A percentile compares a stretch with the other conserved stretches of the same genome.
These are phyloP conservation scores for Capsicum chinense DNA, from an alignment of 257 asterid species.

Conservation along the genomic window DNA sequence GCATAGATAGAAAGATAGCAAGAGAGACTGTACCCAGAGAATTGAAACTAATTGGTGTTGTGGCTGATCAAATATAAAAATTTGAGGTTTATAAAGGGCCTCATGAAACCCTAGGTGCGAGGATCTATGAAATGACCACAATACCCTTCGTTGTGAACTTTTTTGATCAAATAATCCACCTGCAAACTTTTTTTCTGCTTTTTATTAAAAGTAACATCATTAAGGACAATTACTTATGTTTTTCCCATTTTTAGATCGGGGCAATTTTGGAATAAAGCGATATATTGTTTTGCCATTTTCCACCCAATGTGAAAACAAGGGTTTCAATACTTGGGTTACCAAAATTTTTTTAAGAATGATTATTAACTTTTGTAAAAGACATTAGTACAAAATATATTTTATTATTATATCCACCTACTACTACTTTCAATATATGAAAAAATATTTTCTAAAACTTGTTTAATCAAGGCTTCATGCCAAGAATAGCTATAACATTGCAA, in stretches of 20 bases:
- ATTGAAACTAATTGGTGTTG: conserved; percentile 41
- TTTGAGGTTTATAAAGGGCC: conserved; percentile 43
- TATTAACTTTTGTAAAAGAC: too few species aligned
- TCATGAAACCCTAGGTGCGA: conserved; percentile 76
- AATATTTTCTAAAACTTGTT: too few species aligned
- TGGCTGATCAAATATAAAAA: conserved; percentile 33
- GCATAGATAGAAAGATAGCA: background rate
- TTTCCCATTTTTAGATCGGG: conserved; percentile 29
- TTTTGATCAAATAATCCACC: conserved; percentile 34
- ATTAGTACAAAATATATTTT: too few species aligned
- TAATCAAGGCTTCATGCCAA: too few species aligned
- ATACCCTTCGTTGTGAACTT: conserved; percentile 33
- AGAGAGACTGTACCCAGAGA: conserved; percentile 42
- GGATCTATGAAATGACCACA: conserved; percentile 49
- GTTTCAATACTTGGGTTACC: background rate
- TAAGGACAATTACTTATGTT: too few species aligned
- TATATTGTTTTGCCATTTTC: background rate
- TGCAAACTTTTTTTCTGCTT: conserved; percentile 41
- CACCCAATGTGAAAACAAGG: background rate
- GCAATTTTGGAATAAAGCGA: conserved; percentile 36
- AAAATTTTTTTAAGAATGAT: too few species aligned
- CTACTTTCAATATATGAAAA: too few species aligned
- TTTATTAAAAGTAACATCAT: conserved; percentile 36
- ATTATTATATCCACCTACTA: too few species aligned
- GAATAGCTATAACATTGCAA: too few species aligned